Conservation (phyloP, 108 stramenopile genomes). For the Phaeodactylum tricornutum region DNA sequence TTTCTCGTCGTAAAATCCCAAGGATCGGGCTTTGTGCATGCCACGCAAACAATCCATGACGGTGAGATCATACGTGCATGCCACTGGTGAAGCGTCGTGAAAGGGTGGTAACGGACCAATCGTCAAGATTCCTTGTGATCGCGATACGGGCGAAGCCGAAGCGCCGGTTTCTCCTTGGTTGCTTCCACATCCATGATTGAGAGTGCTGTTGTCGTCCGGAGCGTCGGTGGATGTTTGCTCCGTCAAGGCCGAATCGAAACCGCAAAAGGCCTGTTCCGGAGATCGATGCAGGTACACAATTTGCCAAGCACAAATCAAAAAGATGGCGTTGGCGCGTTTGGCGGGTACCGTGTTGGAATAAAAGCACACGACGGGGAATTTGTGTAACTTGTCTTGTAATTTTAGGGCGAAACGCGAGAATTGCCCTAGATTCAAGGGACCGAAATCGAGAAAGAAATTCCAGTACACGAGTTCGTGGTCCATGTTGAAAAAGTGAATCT, state of each 20-base stretch:
- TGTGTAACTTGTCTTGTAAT: constrained; percentile 49
- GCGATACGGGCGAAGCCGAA: constrained; percentile 13
- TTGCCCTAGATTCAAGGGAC: constrained; percentile 96
- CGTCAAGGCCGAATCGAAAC: constrained; percentile 17
- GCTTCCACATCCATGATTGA: neutral
- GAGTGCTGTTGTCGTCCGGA: neutral
- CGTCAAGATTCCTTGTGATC: constrained; percentile 8
- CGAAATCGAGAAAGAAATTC: constrained; percentile 99
- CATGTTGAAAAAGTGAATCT: constrained; percentile 78
- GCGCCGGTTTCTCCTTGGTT: neutral
- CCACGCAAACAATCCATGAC: constrained; percentile 87
- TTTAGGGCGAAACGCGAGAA: constrained; percentile 86
- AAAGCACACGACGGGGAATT: constrained; percentile 58
- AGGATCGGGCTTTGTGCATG: constrained; percentile 66
- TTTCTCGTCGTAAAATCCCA: constrained; percentile 79
- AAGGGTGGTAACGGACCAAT: constrained; percentile 82
- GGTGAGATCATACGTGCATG: constrained; percentile 89
- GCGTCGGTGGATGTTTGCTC: neutral
- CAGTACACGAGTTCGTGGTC: constrained; percentile 93
- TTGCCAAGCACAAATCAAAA: constrained; percentile 85
- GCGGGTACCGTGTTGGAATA: constrained; percentile 62
- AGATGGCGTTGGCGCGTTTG: constrained; percentile 88
- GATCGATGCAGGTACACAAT: constrained; percentile 77
- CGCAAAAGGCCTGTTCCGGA: constrained; percentile 59
- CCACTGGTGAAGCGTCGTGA: constrained; percentile 96